Base-by-base conservation (phyloP, 169 alveolate species). In the Eimeria brunetti region DNA sequence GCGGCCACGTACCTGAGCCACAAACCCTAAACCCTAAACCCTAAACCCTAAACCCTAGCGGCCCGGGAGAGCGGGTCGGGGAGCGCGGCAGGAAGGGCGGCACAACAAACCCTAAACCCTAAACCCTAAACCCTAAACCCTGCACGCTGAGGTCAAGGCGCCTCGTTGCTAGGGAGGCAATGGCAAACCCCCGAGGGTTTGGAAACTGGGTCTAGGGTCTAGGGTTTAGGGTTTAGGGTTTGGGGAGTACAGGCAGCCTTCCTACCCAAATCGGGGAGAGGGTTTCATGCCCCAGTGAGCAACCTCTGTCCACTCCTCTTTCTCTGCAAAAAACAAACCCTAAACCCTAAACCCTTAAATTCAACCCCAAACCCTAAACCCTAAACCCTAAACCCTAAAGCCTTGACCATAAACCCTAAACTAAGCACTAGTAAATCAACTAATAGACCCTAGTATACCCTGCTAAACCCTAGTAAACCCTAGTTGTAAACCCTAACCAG, bases 21-120 rank as follows among this genome's bases (percentile, higher is more conserved):
- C 97, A 24, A 97, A 97, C 94, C 96, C n/a, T n/a, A 97, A 95
- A 83, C 96, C 94, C 83, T 22, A 41, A 76, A 41, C 86, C 64
- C 62, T 46, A 76, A 76, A 76, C 86, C 78, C 78, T 67, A 67
- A 67, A 67, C 78, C 78, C 78, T 67, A 67, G 24, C 11, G 16
- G 14, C 14, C 20, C 6, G 12, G 6, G 60, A 51, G 60, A 51
- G 60, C 6, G 60, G 60, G 60, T 8, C 20, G 12, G 60, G 12
- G 12, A 51, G 60, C 6, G 60, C 20, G 60, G 12, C 20, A 51
- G 60, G 60, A 12, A 51, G 60, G 12, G 12, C n/a, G n/a, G n/a
- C n/a, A 22, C 20, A 69, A 20, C 5, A 76, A 76, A 76, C 86
- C 86, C 86, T 41, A 38, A 76, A 76, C 86, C 86, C 86, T 76